phyloP scores from a whole-genome alignment of 345 rosid genomes.

The Sonneratia caseolaris region DNA sequence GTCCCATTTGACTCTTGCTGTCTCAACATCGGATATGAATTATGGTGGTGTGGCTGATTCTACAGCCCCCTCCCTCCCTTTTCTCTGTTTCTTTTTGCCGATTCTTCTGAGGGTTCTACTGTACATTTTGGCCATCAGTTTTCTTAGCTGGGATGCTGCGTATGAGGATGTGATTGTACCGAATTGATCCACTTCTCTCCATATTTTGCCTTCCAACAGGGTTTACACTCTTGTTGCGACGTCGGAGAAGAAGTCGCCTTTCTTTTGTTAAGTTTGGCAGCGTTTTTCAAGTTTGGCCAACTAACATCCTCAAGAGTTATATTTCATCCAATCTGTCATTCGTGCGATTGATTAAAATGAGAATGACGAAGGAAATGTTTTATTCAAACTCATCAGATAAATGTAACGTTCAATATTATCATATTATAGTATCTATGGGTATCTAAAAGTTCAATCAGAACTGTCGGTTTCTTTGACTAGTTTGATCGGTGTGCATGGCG shows the following conservation, averaged over 20 bases:
- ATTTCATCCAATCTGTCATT: too few species aligned
- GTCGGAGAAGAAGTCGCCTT: background rate
- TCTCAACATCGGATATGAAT: constrained; percentile 54
- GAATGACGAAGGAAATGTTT: too few species aligned
- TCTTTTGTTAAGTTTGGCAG: background rate
- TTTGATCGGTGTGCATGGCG: too few species aligned
- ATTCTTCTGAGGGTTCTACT: background rate
- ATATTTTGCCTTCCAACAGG: background rate
- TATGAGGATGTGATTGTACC: background rate
- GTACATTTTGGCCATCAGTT: background rate
- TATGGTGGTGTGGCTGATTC: constrained; percentile 63
- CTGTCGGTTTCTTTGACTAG: too few species aligned
- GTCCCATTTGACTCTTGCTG: constrained; percentile 56
- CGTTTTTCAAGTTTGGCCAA: background rate
- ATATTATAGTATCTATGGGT: too few species aligned
- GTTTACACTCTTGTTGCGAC: background rate
- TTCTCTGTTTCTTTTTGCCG: background rate
- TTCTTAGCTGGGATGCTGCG: background rate
- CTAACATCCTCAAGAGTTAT: too few species aligned
- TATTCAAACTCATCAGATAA: too few species aligned
- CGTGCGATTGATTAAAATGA: too few species aligned
- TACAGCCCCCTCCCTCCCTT: background rate
- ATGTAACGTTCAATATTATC: too few species aligned
- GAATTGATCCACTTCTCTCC: background rate
- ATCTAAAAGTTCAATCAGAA: too few species aligned